Evolutionary conservation across 1,139 yeast species (phyloP), one percentile per base, ranked within the genome.

Genomic region (Lodderomyces elongisporus): DNA sequence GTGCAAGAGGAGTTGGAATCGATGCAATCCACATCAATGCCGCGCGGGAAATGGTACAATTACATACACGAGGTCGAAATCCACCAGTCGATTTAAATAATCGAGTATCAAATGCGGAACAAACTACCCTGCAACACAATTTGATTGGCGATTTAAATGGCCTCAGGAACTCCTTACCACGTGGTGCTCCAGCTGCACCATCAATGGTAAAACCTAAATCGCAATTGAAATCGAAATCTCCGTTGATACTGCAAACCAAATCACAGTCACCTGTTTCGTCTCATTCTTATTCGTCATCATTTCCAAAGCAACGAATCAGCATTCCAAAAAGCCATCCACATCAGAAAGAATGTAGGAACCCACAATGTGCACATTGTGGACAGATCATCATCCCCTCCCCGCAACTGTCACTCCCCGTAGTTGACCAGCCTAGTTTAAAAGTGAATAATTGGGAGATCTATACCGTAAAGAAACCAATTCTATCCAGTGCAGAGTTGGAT

Each of bases 401-500:
- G 1, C 68, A 66, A 27, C 75, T 88, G 1, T 61, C 77, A 3
- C 60, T 69, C 40, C 91, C 91, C 0, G 48, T 78, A 8, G 63
- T 62, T 28, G 87, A 82, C 45, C 58, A 67, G 22, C 91, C 91
- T 0, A 76, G 84, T 13, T 80, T 83, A 3, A 58, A 78, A 2
- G 66, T 83, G 3, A 70, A 73, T 37, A 76, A 79, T 38, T 91
- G 97, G 97, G 74, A 77, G 39, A 74, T 91, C 7, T 73, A 68
- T 43, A 81, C 95, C 0, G 62, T 68, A 30, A 79, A 87, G 51
- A 74, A 74, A 35, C 95, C 98, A 0, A 91, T 91, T 29, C 61
- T 87, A 39, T 80, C 74, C 43, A 69, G 91, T 1, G 64, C 60
- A 3, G 96, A 88, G 52, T 72, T 91, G 38, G 96, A 88, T 40